Conservation (phyloP, 2,329 filamentous ascomycete genomes). For the Pseudocercospora macadamiae region DNA sequence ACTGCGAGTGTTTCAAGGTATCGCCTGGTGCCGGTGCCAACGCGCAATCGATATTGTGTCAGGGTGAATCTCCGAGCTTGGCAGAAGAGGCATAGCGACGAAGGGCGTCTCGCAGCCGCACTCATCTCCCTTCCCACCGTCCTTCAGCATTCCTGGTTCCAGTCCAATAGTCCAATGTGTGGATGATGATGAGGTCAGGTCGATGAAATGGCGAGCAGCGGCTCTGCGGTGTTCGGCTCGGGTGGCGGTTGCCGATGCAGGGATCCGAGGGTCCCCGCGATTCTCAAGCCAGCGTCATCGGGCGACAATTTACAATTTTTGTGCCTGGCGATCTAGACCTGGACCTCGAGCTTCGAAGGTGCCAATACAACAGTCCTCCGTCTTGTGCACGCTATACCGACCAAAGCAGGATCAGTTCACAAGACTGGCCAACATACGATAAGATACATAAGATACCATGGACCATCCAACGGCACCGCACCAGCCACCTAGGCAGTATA, state of each 20-base stretch:
- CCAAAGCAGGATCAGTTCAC: no score
- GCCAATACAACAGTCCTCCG: no score
- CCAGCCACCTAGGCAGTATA: slow-evolving; percentile 35
- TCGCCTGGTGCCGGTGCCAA: slow-evolving; percentile 18
- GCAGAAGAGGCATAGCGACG: slow-evolving; percentile 30
- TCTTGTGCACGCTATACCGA: no score
- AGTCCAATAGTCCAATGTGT: not conserved
- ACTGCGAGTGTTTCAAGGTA: slow-evolving; percentile 19
- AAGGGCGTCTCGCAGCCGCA: slow-evolving; percentile 27
- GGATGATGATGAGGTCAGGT: not conserved
- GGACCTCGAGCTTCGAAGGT: no score
- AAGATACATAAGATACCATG: not conserved
- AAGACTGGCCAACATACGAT: not conserved
- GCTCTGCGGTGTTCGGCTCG: not conserved
- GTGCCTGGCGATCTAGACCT: slow-evolving; percentile 16
- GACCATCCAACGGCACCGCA: slow-evolving; percentile 24
- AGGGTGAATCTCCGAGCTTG: slow-evolving; percentile 24
- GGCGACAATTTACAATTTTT: slow-evolving; percentile 15
- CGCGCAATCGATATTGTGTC: slow-evolving; percentile 24
- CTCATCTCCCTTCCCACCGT: slow-evolving; percentile 5
- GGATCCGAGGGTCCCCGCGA: slow-evolving; percentile 11
- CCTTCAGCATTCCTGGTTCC: not conserved
- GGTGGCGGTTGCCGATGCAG: not conserved
- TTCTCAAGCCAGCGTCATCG: not conserved
- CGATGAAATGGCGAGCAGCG: no score